Conservation (phyloP, 306 rosid genomes). For the Vigna nakashimae region DNA sequence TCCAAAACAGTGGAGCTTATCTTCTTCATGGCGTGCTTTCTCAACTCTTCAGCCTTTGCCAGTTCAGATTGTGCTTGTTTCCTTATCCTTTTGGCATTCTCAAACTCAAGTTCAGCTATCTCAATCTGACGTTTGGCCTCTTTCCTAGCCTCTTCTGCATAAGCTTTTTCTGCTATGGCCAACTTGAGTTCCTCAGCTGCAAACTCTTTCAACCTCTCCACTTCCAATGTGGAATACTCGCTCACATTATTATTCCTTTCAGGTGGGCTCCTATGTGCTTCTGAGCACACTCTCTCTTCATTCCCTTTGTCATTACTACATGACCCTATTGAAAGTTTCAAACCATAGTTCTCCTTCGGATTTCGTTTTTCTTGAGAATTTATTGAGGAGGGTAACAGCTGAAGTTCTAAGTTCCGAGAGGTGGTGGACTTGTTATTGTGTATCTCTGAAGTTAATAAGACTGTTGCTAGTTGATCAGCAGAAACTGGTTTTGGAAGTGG, state of each 20-base stretch:
- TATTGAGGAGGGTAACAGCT: constrained; percentile 67
- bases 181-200: constrained; percentile 61
- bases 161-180: constrained; percentile 73
- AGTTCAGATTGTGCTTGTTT: constrained; percentile 83
- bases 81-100: constrained; percentile 79
- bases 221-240: constrained; percentile 45
- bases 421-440: constrained; percentile 34
- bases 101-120: constrained; percentile 82
- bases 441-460: constrained; percentile 36
- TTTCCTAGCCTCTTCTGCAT: constrained; percentile 83
- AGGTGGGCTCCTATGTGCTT: constrained; percentile 19
- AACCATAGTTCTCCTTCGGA: constrained; percentile 51
- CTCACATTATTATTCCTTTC: constrained; percentile 26
- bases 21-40: constrained; percentile 77
- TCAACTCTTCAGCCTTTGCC: constrained; percentile 72
- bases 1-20: constrained; percentile 74
- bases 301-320: constrained; percentile 30
- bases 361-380: constrained; percentile 36
- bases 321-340: constrained; percentile 86
- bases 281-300: constrained; percentile 26
- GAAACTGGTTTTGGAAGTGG: constrained; percentile 48
- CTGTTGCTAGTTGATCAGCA: constrained; percentile 24
- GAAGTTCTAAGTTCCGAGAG: constrained; percentile 73
- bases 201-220: constrained; percentile 53
- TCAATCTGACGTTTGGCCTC: constrained; percentile 81